A percentile compares a stretch with the other conserved stretches of the same genome.
phyloP scores from a whole-genome alignment of 1,139 yeast species.

The Hemisphaericaspora xylofermentans region DNA sequence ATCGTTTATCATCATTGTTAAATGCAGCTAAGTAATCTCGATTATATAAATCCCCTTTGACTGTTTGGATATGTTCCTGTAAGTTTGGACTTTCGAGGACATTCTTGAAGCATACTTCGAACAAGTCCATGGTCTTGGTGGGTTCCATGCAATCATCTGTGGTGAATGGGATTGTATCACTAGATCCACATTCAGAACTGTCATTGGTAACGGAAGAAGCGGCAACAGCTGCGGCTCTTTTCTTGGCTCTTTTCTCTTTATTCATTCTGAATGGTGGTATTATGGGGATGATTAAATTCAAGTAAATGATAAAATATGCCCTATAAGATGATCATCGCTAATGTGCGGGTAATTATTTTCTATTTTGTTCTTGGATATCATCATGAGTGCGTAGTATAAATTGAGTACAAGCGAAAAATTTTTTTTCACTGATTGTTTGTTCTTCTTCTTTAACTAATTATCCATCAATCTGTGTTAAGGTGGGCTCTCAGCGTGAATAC shows the following conservation, averaged over 20 bases:
- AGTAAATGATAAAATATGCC: too few relatives aligned
- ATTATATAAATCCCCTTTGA: constrained; percentile 66
- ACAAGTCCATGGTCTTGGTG: constrained; percentile 47
- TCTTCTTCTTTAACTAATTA: constrained; percentile 17
- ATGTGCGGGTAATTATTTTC: constrained; percentile 6
- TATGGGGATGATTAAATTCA: too few relatives aligned
- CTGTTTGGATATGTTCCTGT: constrained; percentile 55
- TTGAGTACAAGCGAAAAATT: constrained; percentile 7
- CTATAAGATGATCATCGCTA: neutral
- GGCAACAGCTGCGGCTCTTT: neutral
- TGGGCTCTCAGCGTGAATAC: constrained; percentile 33
- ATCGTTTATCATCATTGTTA: constrained; percentile 58
- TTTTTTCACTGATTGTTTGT: constrained; percentile 9
- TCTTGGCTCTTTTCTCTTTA: neutral
- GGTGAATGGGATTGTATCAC: constrained; percentile 31
- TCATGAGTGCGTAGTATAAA: constrained; percentile 1
- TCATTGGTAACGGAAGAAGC: too few relatives aligned
- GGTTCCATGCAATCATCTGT: constrained; percentile 31
- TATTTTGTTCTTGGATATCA: constrained; percentile 4
- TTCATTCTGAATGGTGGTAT: too few relatives aligned
- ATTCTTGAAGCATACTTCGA: constrained; percentile 44
- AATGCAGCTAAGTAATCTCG: constrained; percentile 73
- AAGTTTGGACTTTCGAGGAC: constrained; percentile 47
- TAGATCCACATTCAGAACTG: constrained; percentile 9
- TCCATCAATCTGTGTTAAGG: constrained; percentile 54